Evolutionary conservation across 805 yeast genomes (phyloP).

Genomic region (Cyberlindnera sargentensis): DNA sequence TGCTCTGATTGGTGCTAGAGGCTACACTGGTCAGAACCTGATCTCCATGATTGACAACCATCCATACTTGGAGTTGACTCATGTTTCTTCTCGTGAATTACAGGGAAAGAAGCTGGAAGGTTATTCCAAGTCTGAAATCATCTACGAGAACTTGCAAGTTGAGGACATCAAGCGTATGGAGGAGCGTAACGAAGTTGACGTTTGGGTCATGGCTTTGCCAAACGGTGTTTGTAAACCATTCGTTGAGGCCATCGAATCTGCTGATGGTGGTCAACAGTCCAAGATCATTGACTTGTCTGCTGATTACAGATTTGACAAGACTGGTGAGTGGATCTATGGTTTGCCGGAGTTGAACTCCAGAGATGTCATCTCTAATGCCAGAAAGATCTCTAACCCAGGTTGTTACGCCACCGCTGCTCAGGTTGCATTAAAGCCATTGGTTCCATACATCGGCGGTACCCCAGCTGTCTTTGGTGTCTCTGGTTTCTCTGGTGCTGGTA

Average conservation of each 20-base stretch:
- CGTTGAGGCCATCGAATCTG: constrained; percentile 71
- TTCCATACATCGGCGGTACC: constrained; percentile 56
- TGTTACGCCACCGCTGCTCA: constrained; percentile 99
- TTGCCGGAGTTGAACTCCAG: constrained; percentile 87
- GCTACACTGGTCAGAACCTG: constrained; percentile 92
- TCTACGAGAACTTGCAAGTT: constrained; percentile 77
- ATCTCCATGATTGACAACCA: constrained; percentile 82
- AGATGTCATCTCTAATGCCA: constrained; percentile 55
- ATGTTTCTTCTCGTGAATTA: constrained; percentile 94
- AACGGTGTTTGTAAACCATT: constrained; percentile 93
- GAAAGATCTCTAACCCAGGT: constrained; percentile 92
- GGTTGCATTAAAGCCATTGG: constrained; percentile 80
- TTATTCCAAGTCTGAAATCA: constrained; percentile 72
- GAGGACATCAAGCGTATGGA: constrained; percentile 83
- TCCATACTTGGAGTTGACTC: constrained; percentile 79
- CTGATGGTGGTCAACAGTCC: constrained; percentile 51
- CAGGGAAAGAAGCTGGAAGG: constrained; percentile 82
- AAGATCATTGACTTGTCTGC: constrained; percentile 92
- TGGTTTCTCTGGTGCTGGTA: constrained; percentile 99
- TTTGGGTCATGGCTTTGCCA: constrained; percentile 99
- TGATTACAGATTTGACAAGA: constrained; percentile 87
- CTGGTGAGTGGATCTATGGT: constrained; percentile 90
- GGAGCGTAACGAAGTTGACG: constrained; percentile 70
- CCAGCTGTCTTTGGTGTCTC: constrained; percentile 94
- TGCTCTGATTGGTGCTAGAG: constrained; percentile 97